Percentiles rank a stretch among this genome's conserved stretches.
These are phyloP conservation scores for Gnetum montanum DNA, from an alignment of 75 land plant genomes.

Conservation along the genomic window DNA sequence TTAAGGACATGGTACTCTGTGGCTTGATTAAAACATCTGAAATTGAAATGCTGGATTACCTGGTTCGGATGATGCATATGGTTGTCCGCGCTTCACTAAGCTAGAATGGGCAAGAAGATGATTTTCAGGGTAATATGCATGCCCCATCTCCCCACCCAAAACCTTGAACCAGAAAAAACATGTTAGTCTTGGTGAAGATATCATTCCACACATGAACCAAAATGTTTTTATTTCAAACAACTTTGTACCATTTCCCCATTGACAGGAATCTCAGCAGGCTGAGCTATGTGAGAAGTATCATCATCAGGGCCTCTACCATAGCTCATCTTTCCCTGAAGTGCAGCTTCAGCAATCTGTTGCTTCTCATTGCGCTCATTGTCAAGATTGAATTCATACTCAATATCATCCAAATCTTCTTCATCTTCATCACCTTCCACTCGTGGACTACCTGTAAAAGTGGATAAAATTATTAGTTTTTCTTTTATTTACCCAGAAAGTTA, in stretches of 20 bases:
- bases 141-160: constrained; percentile 62
- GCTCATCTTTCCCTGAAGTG: constrained; percentile 84
- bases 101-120: constrained; percentile 23
- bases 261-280: constrained; percentile 4
- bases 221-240: too few relatives aligned
- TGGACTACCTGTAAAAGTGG: constrained; percentile 50
- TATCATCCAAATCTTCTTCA: constrained; percentile 76
- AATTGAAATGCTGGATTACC: constrained; percentile 17
- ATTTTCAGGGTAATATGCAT: constrained; percentile 15
- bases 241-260: too few relatives aligned
- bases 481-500: not conserved
- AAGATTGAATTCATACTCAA: constrained; percentile 67
- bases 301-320: constrained; percentile 65
- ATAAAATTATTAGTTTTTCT: not conserved
- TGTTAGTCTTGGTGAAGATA: too few relatives aligned
- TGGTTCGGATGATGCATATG: constrained; percentile 55
- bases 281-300: constrained; percentile 13
- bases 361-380: constrained; percentile 34
- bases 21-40: too few relatives aligned
- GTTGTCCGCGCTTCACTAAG: constrained; percentile 64
- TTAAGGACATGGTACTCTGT: too few relatives aligned
- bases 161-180: constrained; percentile 18
- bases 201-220: too few relatives aligned
- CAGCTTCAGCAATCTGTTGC: constrained; percentile 31
- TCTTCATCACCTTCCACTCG: constrained; percentile 88